These are phyloP conservation scores for Exserohilum rostratum DNA, from an alignment of 2,329 filamentous ascomycete genomes.

Conservation along the genomic window DNA sequence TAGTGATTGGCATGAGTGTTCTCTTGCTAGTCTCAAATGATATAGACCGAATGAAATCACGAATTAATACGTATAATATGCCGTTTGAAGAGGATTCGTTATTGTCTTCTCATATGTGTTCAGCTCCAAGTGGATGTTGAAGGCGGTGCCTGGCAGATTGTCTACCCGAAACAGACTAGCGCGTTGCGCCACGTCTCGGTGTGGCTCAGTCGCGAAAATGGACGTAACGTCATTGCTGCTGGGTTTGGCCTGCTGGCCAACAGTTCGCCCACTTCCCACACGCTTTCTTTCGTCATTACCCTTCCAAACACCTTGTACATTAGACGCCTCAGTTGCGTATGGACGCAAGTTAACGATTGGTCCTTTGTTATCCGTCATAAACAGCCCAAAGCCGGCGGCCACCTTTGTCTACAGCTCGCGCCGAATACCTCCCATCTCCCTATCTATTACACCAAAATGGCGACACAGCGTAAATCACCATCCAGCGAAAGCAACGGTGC, in stretches of 20 bases:
- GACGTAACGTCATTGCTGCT: constrained; percentile 31
- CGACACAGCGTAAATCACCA: constrained; percentile 41
- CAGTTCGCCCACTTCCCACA: constrained; percentile 2
- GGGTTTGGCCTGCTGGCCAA: constrained; percentile 5
- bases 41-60: no score
- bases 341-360: not conserved
- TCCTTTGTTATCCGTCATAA: not conserved
- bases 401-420: constrained; percentile 2
- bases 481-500: constrained; percentile 16
- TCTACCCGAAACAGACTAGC: constrained; percentile 22
- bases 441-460: constrained; percentile 27
- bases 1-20: not conserved
- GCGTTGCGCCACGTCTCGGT: constrained; percentile 22
- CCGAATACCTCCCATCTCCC: not conserved
- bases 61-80: no score
- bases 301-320: not conserved
- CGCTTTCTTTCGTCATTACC: not conserved
- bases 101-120: no score
- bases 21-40: not conserved
- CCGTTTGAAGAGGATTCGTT: no score
- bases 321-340: not conserved
- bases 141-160: not conserved
- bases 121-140: no score
- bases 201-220: constrained; percentile 20
- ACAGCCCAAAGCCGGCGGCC: not conserved